Base-by-base conservation (phyloP, 192 early-diverging fungal species). In the Funneliformis mosseae region DNA sequence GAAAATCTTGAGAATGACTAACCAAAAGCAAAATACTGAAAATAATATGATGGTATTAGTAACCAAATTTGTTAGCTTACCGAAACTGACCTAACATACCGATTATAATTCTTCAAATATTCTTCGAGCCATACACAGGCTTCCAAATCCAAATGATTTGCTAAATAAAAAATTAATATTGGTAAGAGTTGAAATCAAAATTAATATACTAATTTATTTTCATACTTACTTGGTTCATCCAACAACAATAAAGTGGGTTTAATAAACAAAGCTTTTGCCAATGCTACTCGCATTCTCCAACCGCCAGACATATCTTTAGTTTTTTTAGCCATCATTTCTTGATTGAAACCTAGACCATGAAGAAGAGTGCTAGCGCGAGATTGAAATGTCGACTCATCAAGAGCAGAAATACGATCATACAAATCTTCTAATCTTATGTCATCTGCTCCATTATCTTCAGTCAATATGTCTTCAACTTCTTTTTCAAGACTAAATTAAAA, bases 291-390 rank as follows among this genome's bases (percentile, higher is more conserved):
- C 98, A 99, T 99, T 79, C 98, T 92, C 98, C 98, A 99, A 84
- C 98, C 98, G 92, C 98, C 98, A 84, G 97, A 98, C 84, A 99
- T 92, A 82, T 97, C 95, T 90, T 95, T 97, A 69, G 98, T 99
- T 81, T 89, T 90, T 88, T 95, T 93, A 81, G 91, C 87, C 97
- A 98, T 98, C 74, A 93, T 93, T 43, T 89, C 87, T 81, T 93
- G 89, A 77, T 85, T 88, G 87, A 99, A 99, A 72, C 98, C 98
- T 59, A 99, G 90, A 92, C 98, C 98, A 84, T 95, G 83, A 48
- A 99, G 90, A 62, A 99, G 91, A 77, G 91, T 92, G 39, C 93
- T 92, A 33, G 97, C 98, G 77, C 97, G 93, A 60, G 94, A 85
- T 82, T 98, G 96, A 85, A 99, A 99, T 41, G 98, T 98, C 73